Evolutionary conservation across 768 basidiomycete species (phyloP).

Genomic region (Psilocybe cyanescens): DNA sequence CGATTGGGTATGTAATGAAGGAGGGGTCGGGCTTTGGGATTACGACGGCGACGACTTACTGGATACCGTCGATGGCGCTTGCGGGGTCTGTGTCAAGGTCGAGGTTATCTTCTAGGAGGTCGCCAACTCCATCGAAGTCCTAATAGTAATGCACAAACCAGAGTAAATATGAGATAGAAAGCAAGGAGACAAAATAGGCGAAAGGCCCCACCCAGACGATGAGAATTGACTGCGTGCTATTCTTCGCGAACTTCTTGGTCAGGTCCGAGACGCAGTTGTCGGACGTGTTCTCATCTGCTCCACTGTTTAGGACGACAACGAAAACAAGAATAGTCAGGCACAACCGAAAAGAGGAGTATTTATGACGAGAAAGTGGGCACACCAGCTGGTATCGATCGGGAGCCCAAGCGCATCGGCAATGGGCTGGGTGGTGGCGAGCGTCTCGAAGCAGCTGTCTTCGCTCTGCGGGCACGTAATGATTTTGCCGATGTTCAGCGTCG

Average conservation of each 20-base stretch:
- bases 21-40: too few species aligned
- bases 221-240: slow-evolving; percentile 25
- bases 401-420: slow-evolving; percentile 27
- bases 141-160: not conserved
- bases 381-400: slow-evolving; percentile 28
- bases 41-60: slow-evolving; percentile 2
- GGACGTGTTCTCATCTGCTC: slow-evolving; percentile 28
- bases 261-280: slow-evolving; percentile 28
- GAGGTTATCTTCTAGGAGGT: slow-evolving; percentile 20
- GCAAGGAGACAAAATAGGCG: not conserved
- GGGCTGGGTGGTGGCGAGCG: slow-evolving; percentile 25
- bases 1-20: too few species aligned
- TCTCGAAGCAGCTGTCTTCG: slow-evolving; percentile 26
- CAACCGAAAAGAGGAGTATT: too few species aligned
- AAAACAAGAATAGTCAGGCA: not conserved
- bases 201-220: slow-evolving; percentile 26
- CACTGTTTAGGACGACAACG: slow-evolving; percentile 15
- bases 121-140: slow-evolving; percentile 22
- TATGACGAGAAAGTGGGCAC: not conserved
- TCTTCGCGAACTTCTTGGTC: slow-evolving; percentile 25
- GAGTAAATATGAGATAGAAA: not conserved
- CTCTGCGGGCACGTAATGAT: slow-evolving; percentile 28
- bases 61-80: slow-evolving; percentile 20
- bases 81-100: slow-evolving; percentile 23
- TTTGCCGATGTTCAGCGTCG: slow-evolving; percentile 27